These are phyloP conservation scores for Plicaturopsis crispa DNA, from an alignment of 768 basidiomycete species.

Conservation along the genomic window DNA sequence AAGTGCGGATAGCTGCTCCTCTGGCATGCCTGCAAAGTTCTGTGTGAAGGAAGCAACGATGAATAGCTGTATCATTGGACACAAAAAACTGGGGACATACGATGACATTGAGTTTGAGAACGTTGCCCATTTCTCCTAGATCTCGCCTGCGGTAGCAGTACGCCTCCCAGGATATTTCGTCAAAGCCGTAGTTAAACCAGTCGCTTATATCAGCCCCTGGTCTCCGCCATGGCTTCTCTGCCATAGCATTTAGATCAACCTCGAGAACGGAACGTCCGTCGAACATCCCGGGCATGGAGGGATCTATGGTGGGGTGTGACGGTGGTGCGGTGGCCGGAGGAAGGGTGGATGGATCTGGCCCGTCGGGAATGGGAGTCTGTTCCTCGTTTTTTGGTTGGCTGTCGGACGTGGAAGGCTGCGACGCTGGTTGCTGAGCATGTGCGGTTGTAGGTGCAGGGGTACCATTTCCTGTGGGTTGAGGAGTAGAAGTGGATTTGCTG, in stretches of 20 bases:
- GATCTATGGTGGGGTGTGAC: constrained; percentile 76
- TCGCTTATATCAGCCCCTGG: constrained; percentile 92
- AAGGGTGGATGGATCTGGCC: constrained; percentile 56
- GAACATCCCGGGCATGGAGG: constrained; percentile 52
- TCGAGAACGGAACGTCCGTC: constrained; percentile 81
- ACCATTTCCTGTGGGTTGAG: constrained; percentile 1
- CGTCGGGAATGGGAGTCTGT: constrained; percentile 30
- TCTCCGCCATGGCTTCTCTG: constrained; percentile 85
- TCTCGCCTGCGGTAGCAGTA: constrained; percentile 84
- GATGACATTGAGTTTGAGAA: constrained; percentile 77
- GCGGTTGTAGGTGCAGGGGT: constrained; percentile 9
- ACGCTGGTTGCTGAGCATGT: constrained; percentile 9
- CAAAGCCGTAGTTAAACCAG: constrained; percentile 99
- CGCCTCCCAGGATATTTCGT: constrained; percentile 92
- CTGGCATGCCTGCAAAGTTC: constrained; percentile 79
- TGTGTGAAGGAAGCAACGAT: constrained; percentile 19
- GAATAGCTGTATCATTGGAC: constrained; percentile 2
- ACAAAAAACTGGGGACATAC: constrained; percentile 34
- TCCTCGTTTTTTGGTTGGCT: constrained; percentile 9
- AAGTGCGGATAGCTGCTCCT: constrained; percentile 70
- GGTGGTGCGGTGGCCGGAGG: constrained; percentile 66
- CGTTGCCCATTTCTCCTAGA: constrained; percentile 68
- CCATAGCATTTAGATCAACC: constrained; percentile 65
- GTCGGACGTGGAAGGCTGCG: constrained; percentile 7
- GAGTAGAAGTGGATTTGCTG: constrained; percentile 14